Evolutionary conservation across 83 land plant genomes (phyloP).

Genomic region (Diphasiastrum complanatum): DNA sequence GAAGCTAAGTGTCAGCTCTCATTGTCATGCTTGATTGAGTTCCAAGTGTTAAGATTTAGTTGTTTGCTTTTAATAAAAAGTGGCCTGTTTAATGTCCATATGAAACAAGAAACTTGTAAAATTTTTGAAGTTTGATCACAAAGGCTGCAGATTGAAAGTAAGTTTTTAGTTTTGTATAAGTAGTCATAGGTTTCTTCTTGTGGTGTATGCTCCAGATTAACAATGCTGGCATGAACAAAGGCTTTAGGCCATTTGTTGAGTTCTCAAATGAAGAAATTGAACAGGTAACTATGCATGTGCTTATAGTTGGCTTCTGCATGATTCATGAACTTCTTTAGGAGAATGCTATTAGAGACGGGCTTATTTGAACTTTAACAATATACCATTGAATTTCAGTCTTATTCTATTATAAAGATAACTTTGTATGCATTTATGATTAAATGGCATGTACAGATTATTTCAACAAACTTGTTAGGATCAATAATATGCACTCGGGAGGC

Average conservation of each 20-base stretch:
- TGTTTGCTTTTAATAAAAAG: too few relatives aligned
- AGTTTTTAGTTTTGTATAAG: background rate
- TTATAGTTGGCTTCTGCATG: background rate
- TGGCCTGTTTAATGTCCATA: too few relatives aligned
- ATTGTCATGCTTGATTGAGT: background rate
- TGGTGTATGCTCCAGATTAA: constrained; percentile 54
- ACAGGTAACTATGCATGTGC: constrained; percentile 43
- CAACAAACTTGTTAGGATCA: constrained; percentile 89
- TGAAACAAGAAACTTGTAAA: too few relatives aligned
- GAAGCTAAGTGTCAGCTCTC: background rate
- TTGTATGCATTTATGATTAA: background rate
- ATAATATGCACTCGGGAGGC: constrained; percentile 93
- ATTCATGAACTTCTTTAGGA: background rate
- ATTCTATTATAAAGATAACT: background rate
- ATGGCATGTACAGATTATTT: constrained; percentile 59
- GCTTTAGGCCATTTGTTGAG: constrained; percentile 81
- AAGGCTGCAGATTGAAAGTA: too few relatives aligned
- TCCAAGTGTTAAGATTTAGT: background rate
- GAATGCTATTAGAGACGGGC: background rate
- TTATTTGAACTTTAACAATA: background rate
- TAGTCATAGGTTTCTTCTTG: background rate
- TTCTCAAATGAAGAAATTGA: constrained; percentile 83
- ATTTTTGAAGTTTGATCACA: too few relatives aligned
- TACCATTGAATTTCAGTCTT: background rate
- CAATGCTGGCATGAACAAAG: constrained; percentile 94